Base-by-base conservation (phyloP, 2,329 filamentous ascomycete species). In the Endothia cerciana region DNA sequence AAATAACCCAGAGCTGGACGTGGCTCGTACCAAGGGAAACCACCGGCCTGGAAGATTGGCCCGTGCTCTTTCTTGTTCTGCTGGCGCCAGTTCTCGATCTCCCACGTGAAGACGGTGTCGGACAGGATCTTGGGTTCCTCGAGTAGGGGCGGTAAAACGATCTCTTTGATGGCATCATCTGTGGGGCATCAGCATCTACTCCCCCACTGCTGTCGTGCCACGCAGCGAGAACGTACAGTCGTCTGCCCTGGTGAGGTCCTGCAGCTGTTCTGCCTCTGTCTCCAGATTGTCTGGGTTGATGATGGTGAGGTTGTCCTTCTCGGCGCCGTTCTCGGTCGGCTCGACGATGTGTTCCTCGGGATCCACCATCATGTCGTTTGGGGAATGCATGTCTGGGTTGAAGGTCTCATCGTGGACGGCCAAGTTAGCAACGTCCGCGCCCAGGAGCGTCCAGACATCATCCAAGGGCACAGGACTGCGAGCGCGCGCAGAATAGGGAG, bases 111-210 rank as follows among this genome's bases (percentile, higher is more conserved):
- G 72, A 90, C 80, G 49, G 84, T 84, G 75, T 97, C 92, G 63
- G 89, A 89, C 69, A 94, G 85, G 41, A 90, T 89, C 74, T 93
- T 91, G 69, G 94, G 88, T 71, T 97, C 93, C 71, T 93, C 89
- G 68, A 81, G 72, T 58, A 93, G 81, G 63, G 90, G 88, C 13
- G 89, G 88, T 66, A 98, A 85, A 71, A 93, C 88, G 70, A 90
- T 81, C 72, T 92, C 89, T 81, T 91, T 91, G 87, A 98, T 97
- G 60, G 91, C 91, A 71, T 96, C 91, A 79, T 88, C 91, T 94
- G 73, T 64, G 71, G 45, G 53, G 38, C 43, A 71, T 77, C 70
- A 78, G 74, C 67, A 69, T 65, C 25, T 38, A 19, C 36, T 28
- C 30, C 43, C 40, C 47, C 25, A n/a, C 30, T 25, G n/a, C 28